These are phyloP conservation scores for Bonia amplexicaulis DNA, from an alignment of 176 grass and related monocot genomes.

Conservation along the genomic window DNA sequence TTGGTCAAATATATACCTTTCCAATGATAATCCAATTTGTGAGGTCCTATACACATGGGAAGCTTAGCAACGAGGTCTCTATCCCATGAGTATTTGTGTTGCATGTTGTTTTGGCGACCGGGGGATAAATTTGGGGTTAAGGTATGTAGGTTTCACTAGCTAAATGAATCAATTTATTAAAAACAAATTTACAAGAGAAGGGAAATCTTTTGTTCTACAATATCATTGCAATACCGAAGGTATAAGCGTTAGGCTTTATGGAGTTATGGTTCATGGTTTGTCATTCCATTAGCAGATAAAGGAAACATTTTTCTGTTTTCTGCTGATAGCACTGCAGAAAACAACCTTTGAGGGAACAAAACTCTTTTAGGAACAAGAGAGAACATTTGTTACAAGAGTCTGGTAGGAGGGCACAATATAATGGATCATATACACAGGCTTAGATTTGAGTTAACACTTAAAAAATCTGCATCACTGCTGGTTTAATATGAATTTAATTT, in stretches of 20 bases:
- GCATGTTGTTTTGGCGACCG: neutral
- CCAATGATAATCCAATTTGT: neutral
- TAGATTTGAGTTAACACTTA: neutral
- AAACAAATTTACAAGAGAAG: neutral
- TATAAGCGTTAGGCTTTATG: neutral
- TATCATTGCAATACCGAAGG: neutral
- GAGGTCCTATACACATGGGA: neutral
- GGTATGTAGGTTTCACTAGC: neutral
- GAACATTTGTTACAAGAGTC: neutral
- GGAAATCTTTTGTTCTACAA: neutral
- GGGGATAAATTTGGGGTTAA: neutral
- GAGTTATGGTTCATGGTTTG: neutral
- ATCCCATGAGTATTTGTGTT: neutral
- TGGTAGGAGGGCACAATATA: neutral
- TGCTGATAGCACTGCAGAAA: neutral
- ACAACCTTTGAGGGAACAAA: neutral
- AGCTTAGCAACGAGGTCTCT: neutral
- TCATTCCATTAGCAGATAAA: neutral
- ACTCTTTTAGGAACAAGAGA: neutral
- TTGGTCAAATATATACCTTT: conserved; percentile 4
- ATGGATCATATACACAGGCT: neutral
- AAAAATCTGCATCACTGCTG: neutral
- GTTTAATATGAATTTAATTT: conserved; percentile 1
- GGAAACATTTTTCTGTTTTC: neutral
- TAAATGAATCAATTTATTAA: neutral